Evolutionary conservation across 257 asterid genomes (phyloP).

Genomic region (Solanum megistacrolobum): DNA sequence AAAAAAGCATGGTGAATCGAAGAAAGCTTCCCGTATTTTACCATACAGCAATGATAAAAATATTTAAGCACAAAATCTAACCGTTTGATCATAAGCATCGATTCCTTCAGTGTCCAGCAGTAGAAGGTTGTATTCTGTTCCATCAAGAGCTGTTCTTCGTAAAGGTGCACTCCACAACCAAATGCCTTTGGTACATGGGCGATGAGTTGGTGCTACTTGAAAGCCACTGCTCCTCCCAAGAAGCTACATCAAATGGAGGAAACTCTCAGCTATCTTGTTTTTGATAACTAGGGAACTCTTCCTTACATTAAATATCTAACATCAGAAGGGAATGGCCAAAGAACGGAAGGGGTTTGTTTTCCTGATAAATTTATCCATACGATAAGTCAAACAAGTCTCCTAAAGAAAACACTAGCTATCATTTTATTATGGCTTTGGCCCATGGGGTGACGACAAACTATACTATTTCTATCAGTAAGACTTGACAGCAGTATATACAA

Average conservation of each 20-base stretch:
- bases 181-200: slow-evolving; percentile 98
- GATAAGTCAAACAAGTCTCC: neutral
- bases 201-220: slow-evolving; percentile 95
- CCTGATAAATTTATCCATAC: neutral
- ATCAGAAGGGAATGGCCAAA: neutral
- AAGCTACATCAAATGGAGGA: slow-evolving; percentile 40
- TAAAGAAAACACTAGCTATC: neutral
- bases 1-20: neutral
- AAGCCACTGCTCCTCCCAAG: slow-evolving; percentile 99
- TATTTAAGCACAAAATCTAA: slow-evolving; percentile 25
- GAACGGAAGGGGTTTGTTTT: neutral
- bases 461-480: neutral
- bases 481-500: neutral
- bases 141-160: slow-evolving; percentile 86
- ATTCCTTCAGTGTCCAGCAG: slow-evolving; percentile 96
- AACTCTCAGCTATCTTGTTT: neutral
- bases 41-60: neutral
- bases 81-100: slow-evolving; percentile 99
- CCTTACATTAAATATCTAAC: neutral
- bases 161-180: slow-evolving; percentile 99
- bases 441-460: neutral
- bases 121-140: slow-evolving; percentile 87
- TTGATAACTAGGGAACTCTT: neutral
- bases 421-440: neutral
- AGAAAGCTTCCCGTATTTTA: neutral